These are phyloP conservation scores for Fagopyrum esculentum DNA, from an alignment of 148 eudicot species.

Conservation along the genomic window DNA sequence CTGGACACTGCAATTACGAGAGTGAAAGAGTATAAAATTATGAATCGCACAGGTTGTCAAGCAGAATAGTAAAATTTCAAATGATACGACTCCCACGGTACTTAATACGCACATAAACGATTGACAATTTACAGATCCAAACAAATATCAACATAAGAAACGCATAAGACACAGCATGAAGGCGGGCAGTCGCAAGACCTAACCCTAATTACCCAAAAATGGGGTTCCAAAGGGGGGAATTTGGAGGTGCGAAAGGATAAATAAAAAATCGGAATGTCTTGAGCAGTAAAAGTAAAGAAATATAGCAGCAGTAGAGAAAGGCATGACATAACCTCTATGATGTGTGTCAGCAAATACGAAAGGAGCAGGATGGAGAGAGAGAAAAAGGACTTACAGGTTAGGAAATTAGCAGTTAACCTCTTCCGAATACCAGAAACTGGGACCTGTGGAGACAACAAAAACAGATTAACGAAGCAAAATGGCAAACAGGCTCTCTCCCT, in stretches of 20 bases:
- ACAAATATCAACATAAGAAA: not conserved
- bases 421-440: conserved; percentile 11
- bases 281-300: not conserved
- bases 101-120: conserved; percentile 1
- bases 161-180: not conserved
- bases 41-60: not conserved
- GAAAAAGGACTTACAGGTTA: conserved; percentile 13
- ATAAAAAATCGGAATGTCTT: not conserved
- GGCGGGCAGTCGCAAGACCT: too few species aligned
- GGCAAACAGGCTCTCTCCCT: conserved; percentile 15
- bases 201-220: not conserved
- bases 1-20: too few species aligned
- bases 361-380: not conserved
- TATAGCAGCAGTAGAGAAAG: not conserved
- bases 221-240: not conserved
- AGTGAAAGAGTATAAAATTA: not conserved
- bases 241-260: not conserved
- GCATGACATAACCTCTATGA: not conserved
- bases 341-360: not conserved
- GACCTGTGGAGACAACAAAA: conserved; percentile 24
- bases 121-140: not conserved
- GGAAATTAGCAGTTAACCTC: conserved; percentile 12
- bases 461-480: not conserved
- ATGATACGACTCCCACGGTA: not conserved
- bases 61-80: not conserved